These are phyloP conservation scores for Aspergillus ostianus DNA, from an alignment of 495 filamentous ascomycete genomes.

Conservation along the genomic window DNA sequence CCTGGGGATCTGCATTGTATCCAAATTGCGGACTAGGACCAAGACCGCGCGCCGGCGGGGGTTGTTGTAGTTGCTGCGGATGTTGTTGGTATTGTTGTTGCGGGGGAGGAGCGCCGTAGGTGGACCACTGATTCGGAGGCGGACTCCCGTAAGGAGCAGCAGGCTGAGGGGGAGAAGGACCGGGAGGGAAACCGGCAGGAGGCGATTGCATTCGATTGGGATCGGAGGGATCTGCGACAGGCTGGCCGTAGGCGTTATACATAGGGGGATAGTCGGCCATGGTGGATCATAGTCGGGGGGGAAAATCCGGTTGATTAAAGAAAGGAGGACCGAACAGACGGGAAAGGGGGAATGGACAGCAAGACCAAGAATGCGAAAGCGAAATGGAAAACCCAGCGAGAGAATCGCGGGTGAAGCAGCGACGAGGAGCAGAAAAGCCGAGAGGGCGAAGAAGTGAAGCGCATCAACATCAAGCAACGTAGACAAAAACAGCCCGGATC, in stretches of 20 bases:
- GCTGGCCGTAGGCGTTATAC: constrained; percentile 70
- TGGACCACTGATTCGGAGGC: constrained; percentile 39
- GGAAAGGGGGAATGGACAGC: neutral
- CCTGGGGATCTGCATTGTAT: constrained; percentile 37
- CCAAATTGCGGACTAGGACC: constrained; percentile 28
- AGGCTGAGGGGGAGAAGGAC: constrained; percentile 61
- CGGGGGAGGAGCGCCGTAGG: constrained; percentile 41
- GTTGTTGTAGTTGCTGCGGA: constrained; percentile 13
- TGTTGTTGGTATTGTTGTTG: constrained; percentile 15
- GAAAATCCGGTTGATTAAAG: constrained; percentile 1
- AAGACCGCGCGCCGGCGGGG: constrained; percentile 17
- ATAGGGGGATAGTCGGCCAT: constrained; percentile 72
- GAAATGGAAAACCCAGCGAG: constrained; percentile 7
- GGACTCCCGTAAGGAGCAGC: constrained; percentile 46
- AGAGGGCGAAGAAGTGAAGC: neutral
- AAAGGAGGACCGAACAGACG: neutral
- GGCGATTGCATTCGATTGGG: constrained; percentile 55
- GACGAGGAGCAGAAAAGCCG: neutral
- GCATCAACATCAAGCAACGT: constrained; percentile 28
- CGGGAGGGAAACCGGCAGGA: constrained; percentile 39
- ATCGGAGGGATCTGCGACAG: constrained; percentile 65
- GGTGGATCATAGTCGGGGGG: constrained; percentile 20
- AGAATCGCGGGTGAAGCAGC: constrained; percentile 5
- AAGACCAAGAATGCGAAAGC: neutral
- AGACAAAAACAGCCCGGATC: constrained; percentile 30